Evolutionary conservation across 164 flowering plant species (phyloP), one percentile per base, ranked within the genome.

Genomic region (Liquidambar formosana): DNA sequence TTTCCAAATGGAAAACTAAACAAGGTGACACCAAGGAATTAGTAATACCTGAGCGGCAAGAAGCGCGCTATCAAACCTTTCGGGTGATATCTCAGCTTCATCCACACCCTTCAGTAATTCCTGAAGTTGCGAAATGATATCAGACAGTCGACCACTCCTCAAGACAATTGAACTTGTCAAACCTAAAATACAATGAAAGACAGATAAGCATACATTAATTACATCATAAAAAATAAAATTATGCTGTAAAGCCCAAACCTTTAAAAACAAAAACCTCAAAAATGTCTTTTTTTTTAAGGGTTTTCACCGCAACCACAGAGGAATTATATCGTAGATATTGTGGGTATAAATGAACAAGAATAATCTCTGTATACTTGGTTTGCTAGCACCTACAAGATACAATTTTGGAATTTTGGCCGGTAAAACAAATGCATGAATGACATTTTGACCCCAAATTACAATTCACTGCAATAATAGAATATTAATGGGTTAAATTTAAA

Each of bases 21-120:
- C 28, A 15, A 23, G 22, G 23, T 22, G 33, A 25, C 33, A 25
- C 16, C 13, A 74, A 21, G 49, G 25, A 22, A 68, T 14, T 5
- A 18, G 43, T 14, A 64, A 57, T 80, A 87, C 91, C 89, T 87
- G 89, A 53, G 89, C 84, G 11, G 89, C 84, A 65, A 85, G 77
- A 72, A 76, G 61, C 6, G 81, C 82, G 25, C 64, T 70, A 46
- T 87, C 89, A 71, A 73, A 81, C 59, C 82, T 85, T 25, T 72
- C 65, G 10, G 88, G 73, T 18, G 77, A 73, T 47, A 80, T 66
- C 53, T 84, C 83, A 58, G 68, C 82, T 44, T 76, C 85, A 77
- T 81, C 78, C 0, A 82, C 82, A 38, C 82, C 86, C 63, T 76
- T 73, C 38, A 85, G 79, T 28, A 87, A 72, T 65, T 83, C 86